Conservation (phyloP, 345 rosid genomes). For the Garcia nutans region DNA sequence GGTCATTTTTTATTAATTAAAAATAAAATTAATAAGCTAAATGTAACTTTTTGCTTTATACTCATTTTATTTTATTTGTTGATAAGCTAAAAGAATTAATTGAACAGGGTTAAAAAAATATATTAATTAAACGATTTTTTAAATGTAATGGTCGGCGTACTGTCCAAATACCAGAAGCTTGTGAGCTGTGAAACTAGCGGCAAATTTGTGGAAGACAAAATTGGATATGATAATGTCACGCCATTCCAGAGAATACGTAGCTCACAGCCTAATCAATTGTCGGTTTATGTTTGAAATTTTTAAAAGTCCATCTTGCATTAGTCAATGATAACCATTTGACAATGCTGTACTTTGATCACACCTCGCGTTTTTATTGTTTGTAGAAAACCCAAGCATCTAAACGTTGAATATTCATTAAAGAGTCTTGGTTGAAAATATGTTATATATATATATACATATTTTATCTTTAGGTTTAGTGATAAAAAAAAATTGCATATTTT, state of each 20-base stretch:
- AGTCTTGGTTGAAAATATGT: too few species aligned
- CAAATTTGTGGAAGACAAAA: background rate
- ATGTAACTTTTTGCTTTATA: too few species aligned
- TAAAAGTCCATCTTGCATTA: background rate
- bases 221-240: background rate
- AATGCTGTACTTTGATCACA: too few species aligned
- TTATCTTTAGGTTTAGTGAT: too few species aligned
- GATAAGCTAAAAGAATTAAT: background rate
- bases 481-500: too few species aligned
- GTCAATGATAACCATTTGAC: background rate
- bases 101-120: too few species aligned
- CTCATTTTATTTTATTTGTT: background rate
- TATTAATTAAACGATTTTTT: background rate
- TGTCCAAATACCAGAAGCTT: slow-evolving; percentile 24
- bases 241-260: background rate
- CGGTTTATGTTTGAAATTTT: background rate
- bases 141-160: slow-evolving; percentile 24
- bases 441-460: too few species aligned
- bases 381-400: too few species aligned
- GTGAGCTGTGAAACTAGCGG: slow-evolving; percentile 32
- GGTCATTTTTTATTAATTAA: too few species aligned
- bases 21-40: too few species aligned
- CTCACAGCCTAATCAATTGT: slow-evolving; percentile 1
- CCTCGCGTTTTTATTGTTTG: too few species aligned
- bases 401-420: too few species aligned